Percentiles rank a stretch among this genome's conserved stretches.
Conservation (phyloP, 228 moss, liverwort and hornwort species). For the Sphagnum magellanicum region DNA sequence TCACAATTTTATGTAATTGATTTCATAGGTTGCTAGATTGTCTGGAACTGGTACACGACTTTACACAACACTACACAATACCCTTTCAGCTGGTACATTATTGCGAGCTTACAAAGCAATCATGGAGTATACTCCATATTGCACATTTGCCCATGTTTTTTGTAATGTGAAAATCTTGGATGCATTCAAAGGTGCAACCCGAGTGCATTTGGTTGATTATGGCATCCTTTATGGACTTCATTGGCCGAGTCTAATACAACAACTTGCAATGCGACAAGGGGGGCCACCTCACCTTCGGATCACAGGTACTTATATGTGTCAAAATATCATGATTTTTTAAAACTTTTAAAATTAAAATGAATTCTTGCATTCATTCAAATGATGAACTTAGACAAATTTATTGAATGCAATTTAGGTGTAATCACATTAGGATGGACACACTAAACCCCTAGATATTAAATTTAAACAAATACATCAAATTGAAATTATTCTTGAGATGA, state of each 20-base stretch:
- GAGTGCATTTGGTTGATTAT: slow-evolving; percentile 73
- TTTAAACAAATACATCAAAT: too few species aligned
- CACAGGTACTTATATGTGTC: slow-evolving; percentile 65
- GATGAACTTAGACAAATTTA: too few species aligned
- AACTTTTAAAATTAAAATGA: too few species aligned
- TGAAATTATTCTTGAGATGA: too few species aligned
- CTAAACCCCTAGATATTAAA: too few species aligned
- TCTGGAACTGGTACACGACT: slow-evolving; percentile 80
- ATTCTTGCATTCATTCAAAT: too few species aligned
- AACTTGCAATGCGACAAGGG: slow-evolving; percentile 34
- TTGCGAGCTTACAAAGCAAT: slow-evolving; percentile 46
- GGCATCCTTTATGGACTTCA: slow-evolving; percentile 82
- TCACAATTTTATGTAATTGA: not conserved
- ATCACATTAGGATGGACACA: too few species aligned
- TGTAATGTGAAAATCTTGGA: slow-evolving; percentile 46
- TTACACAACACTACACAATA: slow-evolving; percentile 60
- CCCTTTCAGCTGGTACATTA: slow-evolving; percentile 57
- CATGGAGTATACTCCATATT: slow-evolving; percentile 43
- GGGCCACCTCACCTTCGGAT: slow-evolving; percentile 79
- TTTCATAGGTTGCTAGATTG: slow-evolving; percentile 61
- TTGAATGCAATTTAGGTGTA: too few species aligned
- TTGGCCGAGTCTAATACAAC: slow-evolving; percentile 74
- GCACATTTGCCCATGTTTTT: slow-evolving; percentile 41
- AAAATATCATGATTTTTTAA: too few species aligned
- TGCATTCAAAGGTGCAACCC: slow-evolving; percentile 36